Evolutionary conservation across 176 grass and related monocot genomes (phyloP).

Genomic region (Poa annua): DNA sequence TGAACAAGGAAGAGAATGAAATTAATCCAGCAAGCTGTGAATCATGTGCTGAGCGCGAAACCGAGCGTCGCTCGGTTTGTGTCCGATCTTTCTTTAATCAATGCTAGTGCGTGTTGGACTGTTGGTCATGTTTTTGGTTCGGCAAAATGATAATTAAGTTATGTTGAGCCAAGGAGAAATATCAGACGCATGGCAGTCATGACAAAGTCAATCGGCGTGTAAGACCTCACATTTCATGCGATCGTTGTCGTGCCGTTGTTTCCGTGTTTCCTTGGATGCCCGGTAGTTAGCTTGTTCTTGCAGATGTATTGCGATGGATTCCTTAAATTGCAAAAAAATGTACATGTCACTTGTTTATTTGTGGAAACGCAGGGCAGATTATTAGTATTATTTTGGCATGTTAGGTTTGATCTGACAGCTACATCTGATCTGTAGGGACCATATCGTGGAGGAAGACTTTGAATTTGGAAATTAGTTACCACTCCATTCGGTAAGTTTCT

Average conservation of each 20-base stretch:
- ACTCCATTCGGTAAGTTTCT: slow-evolving; percentile 25
- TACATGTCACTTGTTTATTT: background rate
- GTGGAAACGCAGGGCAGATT: background rate
- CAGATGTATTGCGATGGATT: background rate
- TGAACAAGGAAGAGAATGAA: background rate
- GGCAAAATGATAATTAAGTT: background rate
- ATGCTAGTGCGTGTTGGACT: background rate
- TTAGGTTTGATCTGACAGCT: slow-evolving; percentile 39
- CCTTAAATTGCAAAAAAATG: background rate
- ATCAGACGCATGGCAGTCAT: background rate
- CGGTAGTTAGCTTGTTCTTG: background rate
- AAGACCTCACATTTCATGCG: background rate
- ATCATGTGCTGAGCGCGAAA: background rate
- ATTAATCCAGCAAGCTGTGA: background rate
- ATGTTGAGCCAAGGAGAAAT: background rate
- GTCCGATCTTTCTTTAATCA: background rate
- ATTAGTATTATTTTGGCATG: background rate
- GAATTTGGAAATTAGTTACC: slow-evolving; percentile 52
- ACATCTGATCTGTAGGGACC: slow-evolving; percentile 21
- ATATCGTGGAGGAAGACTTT: slow-evolving; percentile 43
- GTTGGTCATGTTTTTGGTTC: background rate
- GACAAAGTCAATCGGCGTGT: background rate
- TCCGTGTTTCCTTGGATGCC: background rate
- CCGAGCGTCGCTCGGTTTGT: background rate
- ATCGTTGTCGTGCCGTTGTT: slow-evolving; percentile 3